These are phyloP conservation scores for Pluteus cervinus DNA, from an alignment of 768 basidiomycete genomes.

Conservation along the genomic window DNA sequence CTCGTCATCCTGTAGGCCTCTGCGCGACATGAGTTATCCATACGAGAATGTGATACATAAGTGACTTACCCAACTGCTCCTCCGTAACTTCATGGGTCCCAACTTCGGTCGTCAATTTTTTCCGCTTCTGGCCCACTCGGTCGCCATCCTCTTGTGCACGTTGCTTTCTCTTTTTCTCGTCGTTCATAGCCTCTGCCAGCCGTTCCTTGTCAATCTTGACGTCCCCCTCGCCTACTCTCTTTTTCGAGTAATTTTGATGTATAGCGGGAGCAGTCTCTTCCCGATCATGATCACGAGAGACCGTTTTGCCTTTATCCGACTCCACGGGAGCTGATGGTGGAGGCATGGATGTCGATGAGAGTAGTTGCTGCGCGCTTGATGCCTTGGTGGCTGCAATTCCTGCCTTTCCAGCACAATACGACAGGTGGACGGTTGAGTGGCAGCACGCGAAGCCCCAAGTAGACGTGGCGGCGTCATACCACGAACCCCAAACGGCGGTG, in stretches of 20 bases:
- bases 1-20: constrained; percentile 90
- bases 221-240: constrained; percentile 76
- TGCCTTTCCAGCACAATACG: constrained; percentile 86
- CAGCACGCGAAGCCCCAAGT: constrained; percentile 96
- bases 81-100: constrained; percentile 81
- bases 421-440: constrained; percentile 78
- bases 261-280: constrained; percentile 28
- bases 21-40: constrained; percentile 25
- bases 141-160: constrained; percentile 50
- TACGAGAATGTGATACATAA: constrained; percentile 3
- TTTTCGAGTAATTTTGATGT: constrained; percentile 74
- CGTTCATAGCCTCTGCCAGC: constrained; percentile 63
- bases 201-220: constrained; percentile 67
- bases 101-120: constrained; percentile 36
- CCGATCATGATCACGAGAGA: constrained; percentile 19
- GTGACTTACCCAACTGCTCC: constrained; percentile 69
- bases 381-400: constrained; percentile 75
- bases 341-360: too few relatives aligned
- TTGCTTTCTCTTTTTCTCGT: constrained; percentile 76
- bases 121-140: constrained; percentile 52
- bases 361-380: constrained; percentile 67
- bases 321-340: constrained; percentile 25
- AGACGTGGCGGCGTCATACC: constrained; percentile 66
- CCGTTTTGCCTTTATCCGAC: constrained; percentile 12
- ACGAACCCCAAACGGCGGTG: constrained; percentile 96